Evolutionary conservation across 257 asterid genomes (phyloP), one percentile per base, ranked within the genome.

Genomic region (Craterostigma plantagineum): DNA sequence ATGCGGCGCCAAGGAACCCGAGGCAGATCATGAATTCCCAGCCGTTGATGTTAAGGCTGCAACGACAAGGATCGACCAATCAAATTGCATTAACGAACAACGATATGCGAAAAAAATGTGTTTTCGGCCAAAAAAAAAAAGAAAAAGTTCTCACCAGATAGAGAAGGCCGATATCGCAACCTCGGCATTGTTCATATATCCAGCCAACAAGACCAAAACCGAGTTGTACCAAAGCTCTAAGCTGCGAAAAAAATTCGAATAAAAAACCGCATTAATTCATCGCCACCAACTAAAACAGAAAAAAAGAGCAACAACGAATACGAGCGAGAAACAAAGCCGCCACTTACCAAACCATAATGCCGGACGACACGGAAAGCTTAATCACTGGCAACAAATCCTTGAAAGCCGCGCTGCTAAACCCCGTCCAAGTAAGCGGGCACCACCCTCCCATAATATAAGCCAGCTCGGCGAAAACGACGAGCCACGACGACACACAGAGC

Each of bases 351-450:
- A 69, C 64, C 90, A 76, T 76, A 9, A 72, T 35, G 1, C 90
- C 79, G 1, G 82, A 76, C 6, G 79, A 64, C 55, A 76, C 33
- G 0, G 82, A 76, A 41, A 76, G 76, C 64, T 72, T 76, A 44
- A 76, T 61, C 0, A 72, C 82, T 6, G 90, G 82, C 42, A 65
- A 51, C 38, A 72, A 46, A 57, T 72, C 79, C 63, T 63, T 64
- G n/a, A 76, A 58, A 9, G 79, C 73, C 13, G 69, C 76, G 4
- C 36, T 9, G 0, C 74, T 58, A 46, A 66, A 72, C 11, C 82
- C 90, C 1, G 46, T 61, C 90, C 90, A 76, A 8, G 90, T 66
- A 2, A 56, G 34, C 34, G 79, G 82, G 50, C 90, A 76, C 76
- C 90, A 69, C 33, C 90, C 90, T 36, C 87, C 79, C 9, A 66